A percentile compares a stretch with the other conserved stretches of the same genome.
Evolutionary conservation across 169 alveolate genomes (phyloP).

Genomic region (Cystoisospora suis): DNA sequence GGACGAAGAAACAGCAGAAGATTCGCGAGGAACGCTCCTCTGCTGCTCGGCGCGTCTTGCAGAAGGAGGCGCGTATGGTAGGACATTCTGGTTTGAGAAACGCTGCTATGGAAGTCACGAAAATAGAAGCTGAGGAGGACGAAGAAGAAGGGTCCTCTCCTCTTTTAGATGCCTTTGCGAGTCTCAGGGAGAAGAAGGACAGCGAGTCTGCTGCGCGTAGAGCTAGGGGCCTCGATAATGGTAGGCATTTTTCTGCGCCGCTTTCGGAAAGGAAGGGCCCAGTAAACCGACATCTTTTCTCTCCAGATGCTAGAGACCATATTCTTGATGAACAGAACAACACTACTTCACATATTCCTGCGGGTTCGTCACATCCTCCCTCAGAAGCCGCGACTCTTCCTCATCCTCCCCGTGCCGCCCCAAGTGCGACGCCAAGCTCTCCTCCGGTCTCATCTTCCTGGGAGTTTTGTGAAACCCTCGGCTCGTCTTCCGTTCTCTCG

Average conservation of each 20-base stretch:
- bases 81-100: background rate
- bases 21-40: too few relatives aligned
- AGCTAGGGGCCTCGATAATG: too few relatives aligned
- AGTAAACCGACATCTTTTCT: too few relatives aligned
- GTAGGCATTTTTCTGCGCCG: too few relatives aligned
- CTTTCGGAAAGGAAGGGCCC: too few relatives aligned
- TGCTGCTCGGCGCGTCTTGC: background rate
- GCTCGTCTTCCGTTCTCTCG: slow-evolving; percentile 11
- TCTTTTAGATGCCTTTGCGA: background rate
- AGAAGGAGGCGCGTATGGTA: background rate
- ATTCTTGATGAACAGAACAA: too few relatives aligned
- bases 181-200: background rate
- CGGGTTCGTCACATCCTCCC: too few relatives aligned
- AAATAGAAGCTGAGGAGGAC: background rate
- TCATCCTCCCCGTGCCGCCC: background rate
- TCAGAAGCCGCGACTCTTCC: too few relatives aligned
- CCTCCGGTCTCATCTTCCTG: background rate
- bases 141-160: background rate
- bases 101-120: background rate
- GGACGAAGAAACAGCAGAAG: too few relatives aligned
- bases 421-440: background rate
- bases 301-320: too few relatives aligned
- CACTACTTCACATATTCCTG: too few relatives aligned
- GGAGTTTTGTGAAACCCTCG: background rate
- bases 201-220: too few relatives aligned